A percentile compares a stretch with the other conserved stretches of the same genome.
phyloP scores from a whole-genome alignment of 805 yeast species.

The Komagataella populi region DNA sequence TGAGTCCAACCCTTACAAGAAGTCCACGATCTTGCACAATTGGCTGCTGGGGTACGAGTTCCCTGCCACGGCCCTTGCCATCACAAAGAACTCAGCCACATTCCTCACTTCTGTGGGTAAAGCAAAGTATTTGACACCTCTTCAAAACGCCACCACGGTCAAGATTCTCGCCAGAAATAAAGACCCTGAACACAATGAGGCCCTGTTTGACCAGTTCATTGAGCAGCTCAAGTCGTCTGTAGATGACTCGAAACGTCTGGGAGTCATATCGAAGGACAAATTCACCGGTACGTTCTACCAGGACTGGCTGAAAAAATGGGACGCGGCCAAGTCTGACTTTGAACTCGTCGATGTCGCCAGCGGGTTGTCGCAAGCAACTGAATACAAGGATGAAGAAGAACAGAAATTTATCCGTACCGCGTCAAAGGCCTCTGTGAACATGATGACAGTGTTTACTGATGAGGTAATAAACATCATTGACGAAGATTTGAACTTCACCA shows the following conservation, averaged over 20 bases:
- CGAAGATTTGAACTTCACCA: slow-evolving; percentile 68
- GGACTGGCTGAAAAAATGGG: slow-evolving; percentile 52
- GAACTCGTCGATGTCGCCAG: slow-evolving; percentile 37
- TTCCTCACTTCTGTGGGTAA: slow-evolving; percentile 76
- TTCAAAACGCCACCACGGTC: slow-evolving; percentile 28
- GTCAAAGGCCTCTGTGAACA: slow-evolving; percentile 59
- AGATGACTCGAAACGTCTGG: slow-evolving; percentile 7
- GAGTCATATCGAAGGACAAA: slow-evolving; percentile 54
- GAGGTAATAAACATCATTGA: slow-evolving; percentile 82
- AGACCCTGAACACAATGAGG: slow-evolving; percentile 63
- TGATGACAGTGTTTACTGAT: slow-evolving; percentile 74
- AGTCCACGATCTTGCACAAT: slow-evolving; percentile 73
- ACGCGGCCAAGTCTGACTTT: slow-evolving; percentile 22
- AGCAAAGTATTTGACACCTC: slow-evolving; percentile 60
- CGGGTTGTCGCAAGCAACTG: slow-evolving; percentile 46
- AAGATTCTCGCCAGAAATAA: slow-evolving; percentile 67
- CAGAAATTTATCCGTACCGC: slow-evolving; percentile 53
- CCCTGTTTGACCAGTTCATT: slow-evolving; percentile 46
- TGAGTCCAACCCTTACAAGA: slow-evolving; percentile 81
- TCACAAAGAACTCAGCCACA: slow-evolving; percentile 44
- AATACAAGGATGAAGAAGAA: slow-evolving; percentile 71
- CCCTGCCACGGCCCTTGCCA: slow-evolving; percentile 72
- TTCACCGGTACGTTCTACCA: slow-evolving; percentile 74
- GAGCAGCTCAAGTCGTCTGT: slow-evolving; percentile 29
- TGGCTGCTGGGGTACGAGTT: slow-evolving; percentile 94